phyloP scores from a whole-genome alignment of 1,139 yeast species.

The Nakaseomyces uthaithaninus region DNA sequence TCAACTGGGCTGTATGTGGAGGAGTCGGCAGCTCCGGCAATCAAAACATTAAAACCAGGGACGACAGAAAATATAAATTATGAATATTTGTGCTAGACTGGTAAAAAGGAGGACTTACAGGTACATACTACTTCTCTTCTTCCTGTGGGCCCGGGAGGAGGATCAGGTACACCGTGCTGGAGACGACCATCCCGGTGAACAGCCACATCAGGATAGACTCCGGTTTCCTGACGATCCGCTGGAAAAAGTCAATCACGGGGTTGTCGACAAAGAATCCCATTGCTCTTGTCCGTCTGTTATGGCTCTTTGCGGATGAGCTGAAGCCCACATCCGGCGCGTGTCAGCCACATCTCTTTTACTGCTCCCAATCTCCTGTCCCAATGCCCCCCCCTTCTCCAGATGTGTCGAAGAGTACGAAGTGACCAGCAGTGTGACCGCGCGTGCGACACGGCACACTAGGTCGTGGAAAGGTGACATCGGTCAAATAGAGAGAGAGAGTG shows the following conservation, averaged over 20 bases:
- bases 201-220: slow-evolving; percentile 28
- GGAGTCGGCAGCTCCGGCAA: too few species aligned
- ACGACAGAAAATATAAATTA: neutral
- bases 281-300: neutral
- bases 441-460: too few species aligned
- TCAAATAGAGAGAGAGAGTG: too few species aligned
- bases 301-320: neutral
- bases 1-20: too few species aligned
- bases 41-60: neutral
- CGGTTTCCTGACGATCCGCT: slow-evolving; percentile 22
- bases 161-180: slow-evolving; percentile 24
- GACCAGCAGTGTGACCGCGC: too few species aligned
- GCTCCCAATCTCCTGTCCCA: too few species aligned
- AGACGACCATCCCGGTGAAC: slow-evolving; percentile 27
- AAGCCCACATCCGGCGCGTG: too few species aligned
- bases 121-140: neutral
- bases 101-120: neutral
- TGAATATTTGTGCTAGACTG: neutral
- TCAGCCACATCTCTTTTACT: neutral
- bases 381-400: too few species aligned
- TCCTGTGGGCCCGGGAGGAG: slow-evolving; percentile 10
- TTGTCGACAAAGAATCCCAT: slow-evolving; percentile 28
- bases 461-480: too few species aligned
- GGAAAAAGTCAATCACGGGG: slow-evolving; percentile 24
- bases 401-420: too few species aligned